Percentiles rank a stretch among this genome's conserved stretches.
Evolutionary conservation across 1,284 basidiomycete genomes (phyloP).

Genomic region (Irpex lacteus): DNA sequence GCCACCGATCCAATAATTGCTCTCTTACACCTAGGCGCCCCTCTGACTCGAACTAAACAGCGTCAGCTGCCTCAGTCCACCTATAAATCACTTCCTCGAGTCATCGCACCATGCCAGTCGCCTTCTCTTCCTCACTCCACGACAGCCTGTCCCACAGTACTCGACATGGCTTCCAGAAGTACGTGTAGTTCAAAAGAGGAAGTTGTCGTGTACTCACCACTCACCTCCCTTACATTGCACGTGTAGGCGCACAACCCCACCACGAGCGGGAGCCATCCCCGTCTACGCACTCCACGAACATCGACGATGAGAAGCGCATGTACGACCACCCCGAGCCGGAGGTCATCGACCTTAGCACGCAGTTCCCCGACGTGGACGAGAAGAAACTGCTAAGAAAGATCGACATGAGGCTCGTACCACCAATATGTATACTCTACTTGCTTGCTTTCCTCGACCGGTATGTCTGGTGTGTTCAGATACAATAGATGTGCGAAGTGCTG

Average conservation of each 20-base stretch:
- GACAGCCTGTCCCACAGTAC: not conserved
- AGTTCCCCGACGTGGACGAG: slow-evolving; percentile 23
- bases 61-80: not conserved
- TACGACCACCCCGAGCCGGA: slow-evolving; percentile 5
- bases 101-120: not conserved
- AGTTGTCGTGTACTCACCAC: not conserved
- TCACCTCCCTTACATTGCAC: not conserved
- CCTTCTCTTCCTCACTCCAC: not conserved
- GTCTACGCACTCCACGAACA: not conserved
- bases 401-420: slow-evolving; percentile 28
- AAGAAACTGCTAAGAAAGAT: slow-evolving; percentile 29
- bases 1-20: not conserved
- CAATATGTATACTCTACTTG: slow-evolving; percentile 28
- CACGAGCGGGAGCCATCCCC: not conserved
- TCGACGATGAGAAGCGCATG: slow-evolving; percentile 12
- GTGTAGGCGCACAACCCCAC: not conserved
- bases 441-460: slow-evolving; percentile 33
- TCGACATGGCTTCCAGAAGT: not conserved
- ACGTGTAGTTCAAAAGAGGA: not conserved
- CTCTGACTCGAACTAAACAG: not conserved
- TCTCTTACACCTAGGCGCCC: not conserved
- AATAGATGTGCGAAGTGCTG: not conserved
- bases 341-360: slow-evolving; percentile 18
- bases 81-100: not conserved
- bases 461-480: not conserved